Conservation (phyloP, 2,329 filamentous ascomycete genomes). For the Hypoxylon sp. region DNA sequence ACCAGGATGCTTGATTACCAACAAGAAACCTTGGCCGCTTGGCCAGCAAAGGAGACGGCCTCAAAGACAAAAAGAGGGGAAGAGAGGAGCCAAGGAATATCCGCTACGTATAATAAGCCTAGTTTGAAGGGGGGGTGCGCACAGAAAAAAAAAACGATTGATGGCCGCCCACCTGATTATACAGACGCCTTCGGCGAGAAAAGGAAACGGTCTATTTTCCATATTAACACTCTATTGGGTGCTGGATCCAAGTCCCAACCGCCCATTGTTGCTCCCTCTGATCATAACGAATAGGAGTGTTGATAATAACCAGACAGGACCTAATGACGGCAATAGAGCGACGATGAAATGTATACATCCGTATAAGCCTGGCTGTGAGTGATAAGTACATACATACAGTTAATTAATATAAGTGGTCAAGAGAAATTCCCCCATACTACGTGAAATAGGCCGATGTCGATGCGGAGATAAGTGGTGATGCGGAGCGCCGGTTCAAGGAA, state of each 20-base stretch:
- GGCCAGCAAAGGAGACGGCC: conserved; percentile 33
- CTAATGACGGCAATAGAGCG: conserved; percentile 20
- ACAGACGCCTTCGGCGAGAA: conserved; percentile 35
- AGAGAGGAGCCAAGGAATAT: conserved; percentile 40
- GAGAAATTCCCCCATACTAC: conserved; percentile 27
- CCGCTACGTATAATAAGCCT: conserved; percentile 35
- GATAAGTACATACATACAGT: conserved; percentile 24
- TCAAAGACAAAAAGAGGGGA: conserved; percentile 40
- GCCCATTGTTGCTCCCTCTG: conserved; percentile 30
- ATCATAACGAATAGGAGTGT: conserved; percentile 25
- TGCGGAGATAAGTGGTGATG: conserved; percentile 38
- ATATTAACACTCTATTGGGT: conserved; percentile 44
- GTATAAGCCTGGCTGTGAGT: conserved; percentile 15
- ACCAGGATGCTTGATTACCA: conserved; percentile 45
- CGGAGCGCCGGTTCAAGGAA: conserved; percentile 36
- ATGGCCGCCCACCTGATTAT: conserved; percentile 23
- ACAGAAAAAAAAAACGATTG: conserved; percentile 25
- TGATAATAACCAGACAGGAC: conserved; percentile 36
- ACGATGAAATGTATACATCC: too few species aligned
- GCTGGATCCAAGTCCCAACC: conserved; percentile 35
- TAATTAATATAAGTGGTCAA: conserved; percentile 36
- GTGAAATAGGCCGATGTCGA: conserved; percentile 37
- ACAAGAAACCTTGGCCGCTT: conserved; percentile 41
- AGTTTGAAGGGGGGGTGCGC: conserved; percentile 19
- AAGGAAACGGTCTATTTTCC: conserved; percentile 40